Evolutionary conservation across 495 filamentous ascomycete species (phyloP), one percentile per base, ranked within the genome.

Genomic region (Aspergillus homomorphus): DNA sequence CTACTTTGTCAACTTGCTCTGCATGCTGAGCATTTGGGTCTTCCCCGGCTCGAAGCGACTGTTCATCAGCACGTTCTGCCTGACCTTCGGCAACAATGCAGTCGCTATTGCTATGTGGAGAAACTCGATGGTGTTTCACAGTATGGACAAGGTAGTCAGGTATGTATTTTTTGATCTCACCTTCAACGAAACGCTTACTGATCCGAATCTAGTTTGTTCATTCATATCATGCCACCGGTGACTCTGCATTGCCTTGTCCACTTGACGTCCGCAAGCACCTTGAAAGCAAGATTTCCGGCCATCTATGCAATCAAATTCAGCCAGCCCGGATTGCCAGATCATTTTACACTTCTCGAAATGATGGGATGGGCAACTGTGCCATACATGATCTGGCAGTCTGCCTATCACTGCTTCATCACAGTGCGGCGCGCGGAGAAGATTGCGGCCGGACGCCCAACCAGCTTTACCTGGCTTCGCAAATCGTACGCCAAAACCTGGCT

Each of bases 51-150:
- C 92, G 18, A 96, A 95, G 68, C 86, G 94, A 50, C 80, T 98
- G 16, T 92, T 98, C 70, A 96, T 96, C 62, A 87, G 90, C 62
- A 89, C 91, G 14, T 98, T 89, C 71, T 98, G 94, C 64, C 79
- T 98, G 54, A 89, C 91, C 18, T 92, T 88, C 58, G 94, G 94
- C 54, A 98, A 98, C 73, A 98, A 98, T 69, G 94, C 94, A 49
- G 86, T 95, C 51, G 94, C 94, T 18, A 98, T 98, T 71, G 95
- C 94, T 60, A 97, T 98, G 93, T 98, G 94, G 94, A 86, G 94
- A 56, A 98, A 98, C 70, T 96, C 91, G 20, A 82, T 98, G 73
- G 94, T 98, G 41, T 98, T 98, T 76, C 94, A 98, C 74, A 92
- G 89, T 58, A 85, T 98, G 72, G 94, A 98, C 76, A 98, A 98